Evolutionary conservation across 2,329 filamentous ascomycete species (phyloP).

Genomic region (Podosphaera xanthii): DNA sequence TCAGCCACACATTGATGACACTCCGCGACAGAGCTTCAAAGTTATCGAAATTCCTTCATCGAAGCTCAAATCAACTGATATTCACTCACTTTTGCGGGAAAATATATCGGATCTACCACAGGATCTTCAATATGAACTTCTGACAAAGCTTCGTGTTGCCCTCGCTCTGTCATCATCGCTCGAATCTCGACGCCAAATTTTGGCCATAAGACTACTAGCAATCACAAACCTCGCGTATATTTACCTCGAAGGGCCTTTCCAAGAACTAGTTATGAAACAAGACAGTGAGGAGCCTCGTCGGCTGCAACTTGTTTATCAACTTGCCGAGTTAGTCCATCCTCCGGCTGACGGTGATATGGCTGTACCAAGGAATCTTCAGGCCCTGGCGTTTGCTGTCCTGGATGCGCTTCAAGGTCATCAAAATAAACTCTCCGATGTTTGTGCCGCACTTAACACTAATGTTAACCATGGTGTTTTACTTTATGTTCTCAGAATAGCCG

Average conservation of each 20-base stretch:
- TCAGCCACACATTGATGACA: slow-evolving; percentile 12
- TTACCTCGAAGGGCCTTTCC: slow-evolving; percentile 58
- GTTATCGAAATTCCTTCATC: slow-evolving; percentile 28
- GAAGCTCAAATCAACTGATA: slow-evolving; percentile 26
- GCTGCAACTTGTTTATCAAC: slow-evolving; percentile 75
- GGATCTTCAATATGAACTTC: slow-evolving; percentile 57
- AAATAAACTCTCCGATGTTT: slow-evolving; percentile 59
- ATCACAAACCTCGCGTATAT: slow-evolving; percentile 85
- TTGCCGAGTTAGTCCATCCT: slow-evolving; percentile 77
- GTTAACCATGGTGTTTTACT: slow-evolving; percentile 91
- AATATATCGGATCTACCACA: slow-evolving; percentile 43
- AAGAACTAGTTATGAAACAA: slow-evolving; percentile 64
- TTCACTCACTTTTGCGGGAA: slow-evolving; percentile 32
- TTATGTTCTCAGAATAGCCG: slow-evolving; percentile 76
- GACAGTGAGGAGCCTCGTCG: slow-evolving; percentile 77
- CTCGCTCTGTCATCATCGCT: slow-evolving; percentile 48
- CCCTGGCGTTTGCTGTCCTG: slow-evolving; percentile 56
- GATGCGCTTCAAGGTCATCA: slow-evolving; percentile 65
- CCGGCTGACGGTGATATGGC: slow-evolving; percentile 42
- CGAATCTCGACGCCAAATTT: slow-evolving; percentile 47
- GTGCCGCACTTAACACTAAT: slow-evolving; percentile 77
- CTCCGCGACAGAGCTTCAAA: slow-evolving; percentile 10
- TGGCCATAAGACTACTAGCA: slow-evolving; percentile 64
- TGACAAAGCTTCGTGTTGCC: slow-evolving; percentile 65
- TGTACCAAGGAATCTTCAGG: slow-evolving; percentile 58